Base-by-base conservation (phyloP, 108 stramenopile species). In the Cyclostephanos tholiformis region DNA sequence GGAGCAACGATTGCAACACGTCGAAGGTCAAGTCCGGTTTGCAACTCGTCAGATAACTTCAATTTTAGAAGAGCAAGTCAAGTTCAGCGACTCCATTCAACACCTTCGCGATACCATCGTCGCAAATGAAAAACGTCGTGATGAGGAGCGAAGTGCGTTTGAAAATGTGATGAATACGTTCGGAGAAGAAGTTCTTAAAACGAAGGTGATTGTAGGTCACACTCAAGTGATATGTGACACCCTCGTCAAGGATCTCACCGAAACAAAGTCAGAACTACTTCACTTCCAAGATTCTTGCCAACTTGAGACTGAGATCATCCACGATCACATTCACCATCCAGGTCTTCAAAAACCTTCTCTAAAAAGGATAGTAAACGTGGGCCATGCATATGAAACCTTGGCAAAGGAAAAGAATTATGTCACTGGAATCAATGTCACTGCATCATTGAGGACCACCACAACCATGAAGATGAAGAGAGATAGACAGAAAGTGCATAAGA, bases 381-480 rank as follows among this genome's bases (percentile, higher is more conserved):
- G 84, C 10, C 64, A 82, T 62, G 72, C 76, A 0, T 85, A 79
- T 36, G 84, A 85, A 74, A 70, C 44, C 14, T 65, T 81, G 0
- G 76, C 75, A 17, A 74, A 79, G 55, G 76, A 78, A 46, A 85
- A 75, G 63, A 82, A 78, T 65, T 85, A 82, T 46, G 80, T 81
- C 63, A 67, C 71, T 11, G 69, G 76, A 2, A 85, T 85, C 52
- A 77, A 82, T 68, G 73, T 77, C 26, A 82, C 20, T 49, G 60
- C 60, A 35, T 60, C 71, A 26, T 55, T 77, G 44, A 63, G 44
- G 19, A 66, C 49, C 22, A 48, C 38, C 20, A 19, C 62, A 19
- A 58, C 65, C 7, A 43, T 36, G 36, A 27, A 55, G 39, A 63
- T 72, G 71, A 68, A 79, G 50, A 64, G 52, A 26, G 44, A 41